Base-by-base conservation (phyloP, 2,329 filamentous ascomycete genomes). In the Myriosclerotinia duriaeana region DNA sequence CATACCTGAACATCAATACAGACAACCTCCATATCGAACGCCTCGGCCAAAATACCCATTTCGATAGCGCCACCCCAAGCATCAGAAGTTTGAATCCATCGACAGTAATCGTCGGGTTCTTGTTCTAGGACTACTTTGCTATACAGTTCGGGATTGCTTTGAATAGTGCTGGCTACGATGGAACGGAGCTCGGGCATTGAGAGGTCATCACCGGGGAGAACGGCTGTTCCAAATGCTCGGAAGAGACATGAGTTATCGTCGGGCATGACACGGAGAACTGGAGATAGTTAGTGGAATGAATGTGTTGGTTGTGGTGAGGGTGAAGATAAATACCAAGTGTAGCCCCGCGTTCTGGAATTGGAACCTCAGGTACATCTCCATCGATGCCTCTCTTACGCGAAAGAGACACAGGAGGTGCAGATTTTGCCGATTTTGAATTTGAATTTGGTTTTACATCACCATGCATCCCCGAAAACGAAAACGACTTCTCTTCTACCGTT, bases 181-280 rank as follows among this genome's bases (percentile, higher is more conserved):
- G 85, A 87, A 65, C 93, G 88, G 22, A 97, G 82, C 73, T 90
- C 88, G 0, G 82, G 85, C 86, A 91, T 89, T 11, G 83, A 82
- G 69, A 89, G 87, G 72, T 89, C 82, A 1, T 82, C 81, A 42
- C 86, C 74, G 54, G 74, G 76, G 36, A 92, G 85, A n/a, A 96
- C 83, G 3, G 90, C 90, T 64, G 89, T 90, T 20, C 91, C 91
- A 56, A 98, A 88, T 0, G 94, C 93, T 38, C 93, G 90, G 78
- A 97, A 98, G 74, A 98, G 87, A 79, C 94, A 98, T 67, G 89
- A 92, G 78, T 97, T 97, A 78, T 98, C 94, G 75, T 97, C 94
- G 5, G 93, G 92, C 94, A 98, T 97, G 61, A 98, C 91, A 17
- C 94, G 89, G 22, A 97, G 84, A 11, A 96, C 90, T 87, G 53